Conservation (phyloP, 257 asterid species). For the Scutellaria barbata region DNA sequence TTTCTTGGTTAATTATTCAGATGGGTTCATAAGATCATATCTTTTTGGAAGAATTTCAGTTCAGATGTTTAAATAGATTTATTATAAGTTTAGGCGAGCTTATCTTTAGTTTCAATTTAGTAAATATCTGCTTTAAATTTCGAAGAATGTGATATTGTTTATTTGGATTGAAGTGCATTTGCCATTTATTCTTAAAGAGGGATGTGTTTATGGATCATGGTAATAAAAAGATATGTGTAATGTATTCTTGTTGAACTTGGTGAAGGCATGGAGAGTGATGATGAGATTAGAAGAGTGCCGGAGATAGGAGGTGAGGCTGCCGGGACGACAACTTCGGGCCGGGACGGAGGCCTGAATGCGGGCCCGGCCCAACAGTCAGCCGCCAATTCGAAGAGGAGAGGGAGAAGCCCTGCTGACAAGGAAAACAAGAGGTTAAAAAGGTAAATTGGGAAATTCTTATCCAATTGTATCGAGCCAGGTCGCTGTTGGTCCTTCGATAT, state of each 20-base stretch:
- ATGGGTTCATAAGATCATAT: slow-evolving; percentile 18
- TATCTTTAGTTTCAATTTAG: background rate
- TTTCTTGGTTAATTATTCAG: background rate
- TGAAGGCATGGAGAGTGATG: slow-evolving; percentile 97
- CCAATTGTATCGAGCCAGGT: slow-evolving; percentile 40
- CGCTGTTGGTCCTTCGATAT: slow-evolving; percentile 30
- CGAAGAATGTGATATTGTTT: slow-evolving; percentile 12
- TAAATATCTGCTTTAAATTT: background rate
- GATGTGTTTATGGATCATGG: slow-evolving; percentile 17
- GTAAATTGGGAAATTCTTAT: slow-evolving; percentile 40
- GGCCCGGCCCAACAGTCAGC: slow-evolving; percentile 65
- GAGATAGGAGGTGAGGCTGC: slow-evolving; percentile 81
- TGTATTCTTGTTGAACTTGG: slow-evolving; percentile 8
- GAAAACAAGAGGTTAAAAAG: slow-evolving; percentile 95
- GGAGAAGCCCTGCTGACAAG: slow-evolving; percentile 91
- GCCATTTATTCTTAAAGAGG: background rate
- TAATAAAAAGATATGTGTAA: background rate
- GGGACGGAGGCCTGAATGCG: slow-evolving; percentile 53
- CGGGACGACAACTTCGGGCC: slow-evolving; percentile 61
- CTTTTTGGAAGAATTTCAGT: background rate
- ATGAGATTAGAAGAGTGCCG: slow-evolving; percentile 96
- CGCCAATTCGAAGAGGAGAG: slow-evolving; percentile 75
- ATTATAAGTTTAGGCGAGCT: background rate
- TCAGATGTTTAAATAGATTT: background rate
- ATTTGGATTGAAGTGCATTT: slow-evolving; percentile 21